Evolutionary conservation across 768 basidiomycete genomes (phyloP), one percentile per base, ranked within the genome.

Genomic region (Rhizopogon vinicolor): DNA sequence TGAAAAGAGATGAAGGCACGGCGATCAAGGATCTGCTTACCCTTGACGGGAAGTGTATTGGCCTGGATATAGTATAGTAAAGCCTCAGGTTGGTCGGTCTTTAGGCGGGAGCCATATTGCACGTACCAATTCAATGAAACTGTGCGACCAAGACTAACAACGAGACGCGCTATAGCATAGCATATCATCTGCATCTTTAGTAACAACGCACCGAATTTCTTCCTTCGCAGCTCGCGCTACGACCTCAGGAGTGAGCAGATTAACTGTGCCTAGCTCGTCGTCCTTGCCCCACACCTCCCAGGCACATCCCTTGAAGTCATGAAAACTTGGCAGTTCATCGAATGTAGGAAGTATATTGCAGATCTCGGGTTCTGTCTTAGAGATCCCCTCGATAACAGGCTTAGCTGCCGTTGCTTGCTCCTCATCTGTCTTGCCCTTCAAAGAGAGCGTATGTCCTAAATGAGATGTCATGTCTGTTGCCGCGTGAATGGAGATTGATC

Each of bases 221-320:
- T 83, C 82, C 28, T 68, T 64, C 14, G 83, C 81, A 14, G 83
- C 80, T 41, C 69, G 68, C 60, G 78, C 74, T n/a, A 87, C 83
- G n/a, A 85, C 77, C 10, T 79, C 78, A 19, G 80, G 78, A 2
- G 86, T 86, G 39, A 88, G 66, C 48, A 87, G 58, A 62, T 87
- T 87, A 40, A 87, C 72, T 5, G 85, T 87, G 2, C 86, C 86
- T 18, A 87, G 73, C 61, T 87, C 74, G 58, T 88, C 86, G 18
- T 81, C 78, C 39, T 75, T 68, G 25, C 85, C 85, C 85, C 85
- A 87, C 9, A 87, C 74, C 3, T 73, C 75, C 86, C 86, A 88
- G 2, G 86, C 86, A 53, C 86, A 87, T 9, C 86, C 86, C 7
- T 60, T 63, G 59, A 75, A 70, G 35, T 74, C 64, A 51, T 74